Conservation (phyloP, 1,284 basidiomycete genomes). For the Austroboletus rostrupii region DNA sequence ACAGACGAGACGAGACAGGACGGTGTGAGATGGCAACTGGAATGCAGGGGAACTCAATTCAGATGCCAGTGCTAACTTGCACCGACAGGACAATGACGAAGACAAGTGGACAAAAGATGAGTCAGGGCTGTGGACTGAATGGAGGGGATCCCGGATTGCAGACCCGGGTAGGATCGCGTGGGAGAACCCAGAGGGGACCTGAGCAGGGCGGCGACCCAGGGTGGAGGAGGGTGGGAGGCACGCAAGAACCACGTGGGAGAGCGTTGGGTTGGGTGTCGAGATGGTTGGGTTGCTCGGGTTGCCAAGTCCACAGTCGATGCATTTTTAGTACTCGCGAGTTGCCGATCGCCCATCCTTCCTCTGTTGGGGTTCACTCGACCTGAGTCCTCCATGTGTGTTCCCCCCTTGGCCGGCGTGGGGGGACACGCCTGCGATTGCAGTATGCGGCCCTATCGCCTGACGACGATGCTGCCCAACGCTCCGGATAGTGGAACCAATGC, state of each 20-base stretch:
- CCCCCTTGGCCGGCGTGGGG: constrained; percentile 5
- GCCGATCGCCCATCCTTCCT: constrained; percentile 20
- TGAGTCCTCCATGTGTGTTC: constrained; percentile 7
- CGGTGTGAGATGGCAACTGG: neutral
- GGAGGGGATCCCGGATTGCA: constrained; percentile 13
- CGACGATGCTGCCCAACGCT: constrained; percentile 4
- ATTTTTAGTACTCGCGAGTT: constrained; percentile 15
- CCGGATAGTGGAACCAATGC: constrained; percentile 13
- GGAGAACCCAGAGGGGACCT: neutral
- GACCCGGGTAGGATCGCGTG: constrained; percentile 10
- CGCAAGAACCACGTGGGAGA: constrained; percentile 25
- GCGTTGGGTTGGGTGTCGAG: constrained; percentile 20
- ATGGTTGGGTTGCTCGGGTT: constrained; percentile 10
- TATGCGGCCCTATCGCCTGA: neutral
- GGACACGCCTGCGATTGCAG: neutral
- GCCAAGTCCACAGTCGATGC: neutral
- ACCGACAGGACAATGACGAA: constrained; percentile 8
- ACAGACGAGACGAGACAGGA: constrained; percentile 34
- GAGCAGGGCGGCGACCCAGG: constrained; percentile 1
- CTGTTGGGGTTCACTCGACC: neutral
- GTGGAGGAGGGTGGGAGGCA: constrained; percentile 13
- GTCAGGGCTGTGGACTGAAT: constrained; percentile 15
- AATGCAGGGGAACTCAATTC: neutral
- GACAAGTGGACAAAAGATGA: constrained; percentile 14
- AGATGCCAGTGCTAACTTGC: constrained; percentile 8